These are phyloP conservation scores for Lodderomyces elongisporus DNA, from an alignment of 1,139 yeast genomes.

Conservation along the genomic window DNA sequence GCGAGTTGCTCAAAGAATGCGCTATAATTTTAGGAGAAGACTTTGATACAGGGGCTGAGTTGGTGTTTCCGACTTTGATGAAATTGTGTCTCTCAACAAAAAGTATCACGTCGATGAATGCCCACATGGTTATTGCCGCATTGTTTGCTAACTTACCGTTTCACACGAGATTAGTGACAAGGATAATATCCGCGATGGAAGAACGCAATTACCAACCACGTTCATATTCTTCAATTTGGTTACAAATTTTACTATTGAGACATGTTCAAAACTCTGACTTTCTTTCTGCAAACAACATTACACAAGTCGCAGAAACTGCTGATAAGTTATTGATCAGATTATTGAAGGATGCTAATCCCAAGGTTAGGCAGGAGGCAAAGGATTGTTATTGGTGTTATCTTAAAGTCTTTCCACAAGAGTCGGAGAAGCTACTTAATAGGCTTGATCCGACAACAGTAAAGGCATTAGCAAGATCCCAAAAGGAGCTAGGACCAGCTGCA, in stretches of 20 bases:
- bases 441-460: slow-evolving; percentile 34
- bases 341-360: slow-evolving; percentile 73
- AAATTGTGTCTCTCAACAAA: slow-evolving; percentile 73
- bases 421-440: slow-evolving; percentile 48
- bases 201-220: slow-evolving; percentile 75
- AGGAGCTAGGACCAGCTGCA: slow-evolving; percentile 24
- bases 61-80: slow-evolving; percentile 51
- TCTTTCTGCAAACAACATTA: slow-evolving; percentile 36
- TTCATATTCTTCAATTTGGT: slow-evolving; percentile 64
- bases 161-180: slow-evolving; percentile 48
- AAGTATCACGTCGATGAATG: slow-evolving; percentile 70
- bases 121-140: slow-evolving; percentile 62
- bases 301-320: slow-evolving; percentile 41
- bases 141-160: slow-evolving; percentile 54
- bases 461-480: slow-evolving; percentile 41
- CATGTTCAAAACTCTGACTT: slow-evolving; percentile 20
- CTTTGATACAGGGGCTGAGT: slow-evolving; percentile 63
- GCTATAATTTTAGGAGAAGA: slow-evolving; percentile 44
- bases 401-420: slow-evolving; percentile 42
- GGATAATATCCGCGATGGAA: slow-evolving; percentile 46
- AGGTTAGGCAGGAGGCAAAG: slow-evolving; percentile 74
- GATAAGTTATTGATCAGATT: slow-evolving; percentile 55
- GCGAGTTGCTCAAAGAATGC: slow-evolving; percentile 74
- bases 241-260: slow-evolving; percentile 55
- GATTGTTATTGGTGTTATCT: slow-evolving; percentile 68